Conservation (phyloP, 148 eudicot genomes). For the Agrostemma githago region DNA sequence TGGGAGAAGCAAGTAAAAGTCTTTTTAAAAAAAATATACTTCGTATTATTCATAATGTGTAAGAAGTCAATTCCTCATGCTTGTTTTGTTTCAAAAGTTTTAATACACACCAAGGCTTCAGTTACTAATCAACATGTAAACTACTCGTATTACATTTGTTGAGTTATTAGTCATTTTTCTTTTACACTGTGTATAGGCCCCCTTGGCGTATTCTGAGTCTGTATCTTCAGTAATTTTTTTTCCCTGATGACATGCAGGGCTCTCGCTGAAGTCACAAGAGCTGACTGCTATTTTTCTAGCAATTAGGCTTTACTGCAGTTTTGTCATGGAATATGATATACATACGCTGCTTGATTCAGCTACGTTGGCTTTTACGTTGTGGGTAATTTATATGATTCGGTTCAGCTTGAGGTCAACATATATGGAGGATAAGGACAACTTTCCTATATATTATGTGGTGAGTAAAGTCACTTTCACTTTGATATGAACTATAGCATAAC, state of each 20-base stretch:
- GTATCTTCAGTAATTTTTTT: not conserved
- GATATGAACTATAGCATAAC: not conserved
- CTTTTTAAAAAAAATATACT: not conserved
- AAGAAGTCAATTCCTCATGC: not conserved
- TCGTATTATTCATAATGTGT: not conserved
- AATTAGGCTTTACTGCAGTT: conserved; percentile 41
- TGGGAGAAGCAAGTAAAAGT: not conserved
- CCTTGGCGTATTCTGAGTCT: not conserved
- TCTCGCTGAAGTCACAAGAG: conserved; percentile 43
- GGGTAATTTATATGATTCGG: conserved; percentile 51
- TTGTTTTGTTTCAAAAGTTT: not conserved
- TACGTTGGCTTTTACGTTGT: conserved; percentile 37
- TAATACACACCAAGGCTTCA: not conserved
- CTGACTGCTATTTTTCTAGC: conserved; percentile 47
- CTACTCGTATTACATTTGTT: not conserved
- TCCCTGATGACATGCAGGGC: conserved; percentile 22
- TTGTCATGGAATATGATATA: conserved; percentile 50
- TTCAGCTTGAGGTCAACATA: conserved; percentile 38
- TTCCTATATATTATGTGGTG: conserved; percentile 41
- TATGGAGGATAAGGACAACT: conserved; percentile 48
- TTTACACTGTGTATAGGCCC: not conserved
- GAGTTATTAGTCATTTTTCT: not conserved
- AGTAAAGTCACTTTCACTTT: conserved; percentile 4
- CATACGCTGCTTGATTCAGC: conserved; percentile 46
- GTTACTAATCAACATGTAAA: not conserved